phyloP scores from a whole-genome alignment of 169 alveolate genomes.

The Cryptosporidium ubiquitum region DNA sequence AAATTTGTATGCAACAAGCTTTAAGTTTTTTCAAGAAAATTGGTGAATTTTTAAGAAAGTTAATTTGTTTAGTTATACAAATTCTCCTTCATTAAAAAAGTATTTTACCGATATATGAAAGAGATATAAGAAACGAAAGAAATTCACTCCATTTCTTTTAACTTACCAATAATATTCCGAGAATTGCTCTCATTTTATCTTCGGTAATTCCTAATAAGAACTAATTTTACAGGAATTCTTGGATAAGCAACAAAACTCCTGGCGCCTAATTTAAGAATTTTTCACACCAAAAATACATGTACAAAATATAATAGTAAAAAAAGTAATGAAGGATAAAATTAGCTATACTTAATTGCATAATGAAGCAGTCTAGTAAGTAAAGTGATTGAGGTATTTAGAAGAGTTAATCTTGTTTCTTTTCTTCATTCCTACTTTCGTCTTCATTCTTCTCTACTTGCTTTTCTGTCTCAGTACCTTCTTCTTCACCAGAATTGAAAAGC shows the following conservation, averaged over 20 bases:
- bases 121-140: neutral
- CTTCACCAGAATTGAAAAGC: conserved; percentile 76
- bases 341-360: neutral
- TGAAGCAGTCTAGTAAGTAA: neutral
- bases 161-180: neutral
- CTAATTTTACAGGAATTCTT: no score
- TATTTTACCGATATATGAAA: neutral
- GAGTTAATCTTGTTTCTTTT: neutral
- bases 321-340: neutral
- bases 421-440: neutral
- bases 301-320: neutral
- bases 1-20: neutral
- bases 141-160: neutral
- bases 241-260: no score
- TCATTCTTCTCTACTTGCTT: neutral
- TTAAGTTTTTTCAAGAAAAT: neutral
- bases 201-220: no score
- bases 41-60: neutral
- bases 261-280: neutral
- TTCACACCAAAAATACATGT: neutral
- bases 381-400: neutral
- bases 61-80: neutral
- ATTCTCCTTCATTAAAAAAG: neutral
- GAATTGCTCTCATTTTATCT: neutral
- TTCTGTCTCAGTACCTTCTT: neutral